Percentiles rank a stretch among this genome's conserved stretches.
These are phyloP conservation scores for Claviceps maximensis DNA, from an alignment of 2,329 filamentous ascomycete genomes.

Conservation along the genomic window DNA sequence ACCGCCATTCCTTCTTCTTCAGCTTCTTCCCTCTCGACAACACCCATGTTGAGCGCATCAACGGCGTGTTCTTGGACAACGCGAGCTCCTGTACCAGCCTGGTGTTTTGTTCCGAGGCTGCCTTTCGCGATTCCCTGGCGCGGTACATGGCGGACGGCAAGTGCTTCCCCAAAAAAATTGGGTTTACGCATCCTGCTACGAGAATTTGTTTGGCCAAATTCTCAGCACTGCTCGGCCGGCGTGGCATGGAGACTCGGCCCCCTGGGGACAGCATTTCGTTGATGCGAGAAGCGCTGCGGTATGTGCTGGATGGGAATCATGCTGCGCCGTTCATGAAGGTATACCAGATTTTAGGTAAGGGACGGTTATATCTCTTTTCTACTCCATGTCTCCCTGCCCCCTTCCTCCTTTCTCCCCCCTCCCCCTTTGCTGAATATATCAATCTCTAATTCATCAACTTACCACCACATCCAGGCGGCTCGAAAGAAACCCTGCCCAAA, in stretches of 20 bases:
- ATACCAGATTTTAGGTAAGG: neutral
- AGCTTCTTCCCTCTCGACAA: neutral
- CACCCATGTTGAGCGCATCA: neutral
- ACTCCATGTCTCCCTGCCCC: neutral
- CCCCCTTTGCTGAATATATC: neutral
- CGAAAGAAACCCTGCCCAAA: neutral
- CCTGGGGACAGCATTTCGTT: neutral
- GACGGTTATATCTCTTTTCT: too few species aligned
- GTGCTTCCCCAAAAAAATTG: neutral
- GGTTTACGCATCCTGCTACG: neutral
- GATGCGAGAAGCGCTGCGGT: neutral
- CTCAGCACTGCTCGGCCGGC: neutral
- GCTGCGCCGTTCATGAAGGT: neutral
- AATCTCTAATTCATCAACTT: neutral
- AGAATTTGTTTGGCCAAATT: neutral
- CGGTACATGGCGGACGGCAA: neutral
- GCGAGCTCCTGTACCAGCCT: neutral
- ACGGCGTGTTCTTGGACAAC: neutral
- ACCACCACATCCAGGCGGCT: neutral
- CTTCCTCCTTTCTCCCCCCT: neutral
- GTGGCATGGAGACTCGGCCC: neutral
- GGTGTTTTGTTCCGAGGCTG: neutral
- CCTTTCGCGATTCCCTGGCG: neutral
- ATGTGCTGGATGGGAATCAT: neutral
- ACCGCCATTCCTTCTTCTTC: neutral